Evolutionary conservation across 2,329 filamentous ascomycete species (phyloP).

Genomic region (Fusarium nelsonii): DNA sequence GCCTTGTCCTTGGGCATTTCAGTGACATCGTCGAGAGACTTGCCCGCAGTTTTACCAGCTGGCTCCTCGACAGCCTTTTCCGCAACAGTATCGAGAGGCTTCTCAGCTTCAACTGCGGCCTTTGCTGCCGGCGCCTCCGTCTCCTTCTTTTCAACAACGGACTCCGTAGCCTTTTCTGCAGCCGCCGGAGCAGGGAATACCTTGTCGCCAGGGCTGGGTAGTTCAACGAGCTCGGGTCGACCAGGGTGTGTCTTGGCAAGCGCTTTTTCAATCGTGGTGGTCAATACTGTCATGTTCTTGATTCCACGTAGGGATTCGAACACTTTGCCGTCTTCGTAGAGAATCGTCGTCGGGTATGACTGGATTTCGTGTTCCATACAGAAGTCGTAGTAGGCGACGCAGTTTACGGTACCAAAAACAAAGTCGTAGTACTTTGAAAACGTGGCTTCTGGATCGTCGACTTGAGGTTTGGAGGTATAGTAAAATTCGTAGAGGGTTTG

Average conservation of each 20-base stretch:
- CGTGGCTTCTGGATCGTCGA: conserved; percentile 65
- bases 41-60: conserved; percentile 34
- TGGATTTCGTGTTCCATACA: conserved; percentile 76
- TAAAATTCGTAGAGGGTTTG: conserved; percentile 97
- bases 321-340: conserved; percentile 83
- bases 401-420: conserved; percentile 88
- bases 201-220: conserved; percentile 79
- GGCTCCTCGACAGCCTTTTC: conserved; percentile 37
- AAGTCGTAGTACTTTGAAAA: conserved; percentile 91
- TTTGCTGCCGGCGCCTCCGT: conserved; percentile 51
- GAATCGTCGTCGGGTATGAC: conserved; percentile 80
- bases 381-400: conserved; percentile 82
- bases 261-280: conserved; percentile 77
- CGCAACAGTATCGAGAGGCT: conserved; percentile 27
- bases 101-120: conserved; percentile 32
- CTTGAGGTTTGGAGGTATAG: conserved; percentile 81
- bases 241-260: conserved; percentile 85
- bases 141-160: conserved; percentile 38
- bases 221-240: conserved; percentile 73
- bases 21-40: conserved; percentile 40
- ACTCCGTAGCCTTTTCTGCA: conserved; percentile 15
- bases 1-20: conserved; percentile 48
- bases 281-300: conserved; percentile 75
- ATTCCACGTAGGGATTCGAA: conserved; percentile 73
- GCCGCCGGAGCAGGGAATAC: conserved; percentile 52